Conservation (phyloP, 495 filamentous ascomycete species). For the Copromyces sp. region DNA sequence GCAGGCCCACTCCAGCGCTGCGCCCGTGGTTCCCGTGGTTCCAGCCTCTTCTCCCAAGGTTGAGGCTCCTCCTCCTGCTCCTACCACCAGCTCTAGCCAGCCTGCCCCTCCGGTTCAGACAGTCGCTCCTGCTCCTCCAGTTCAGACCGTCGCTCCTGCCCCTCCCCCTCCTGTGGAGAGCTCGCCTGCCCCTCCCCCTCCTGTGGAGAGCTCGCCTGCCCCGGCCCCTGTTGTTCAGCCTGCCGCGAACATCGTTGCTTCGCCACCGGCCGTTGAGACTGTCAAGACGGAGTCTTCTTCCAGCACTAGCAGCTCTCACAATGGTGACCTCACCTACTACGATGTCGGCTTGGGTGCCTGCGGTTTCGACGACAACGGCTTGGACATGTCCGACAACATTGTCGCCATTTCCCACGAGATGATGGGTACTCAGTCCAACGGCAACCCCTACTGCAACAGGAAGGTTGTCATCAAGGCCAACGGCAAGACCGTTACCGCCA, state of each 20-base stretch:
- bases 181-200: not conserved
- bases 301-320: conserved; percentile 12
- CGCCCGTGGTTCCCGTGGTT: not conserved
- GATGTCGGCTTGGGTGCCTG: conserved; percentile 34
- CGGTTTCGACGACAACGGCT: conserved; percentile 32
- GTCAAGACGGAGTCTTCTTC: not conserved
- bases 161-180: conserved; percentile 1
- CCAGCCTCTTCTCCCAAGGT: conserved; percentile 7
- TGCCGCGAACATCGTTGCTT: conserved; percentile 6
- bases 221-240: conserved; percentile 2
- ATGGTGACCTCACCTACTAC: conserved; percentile 40
- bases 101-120: conserved; percentile 2
- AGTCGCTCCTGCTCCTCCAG: conserved; percentile 1
- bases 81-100: conserved; percentile 2
- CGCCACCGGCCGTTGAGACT: conserved; percentile 9
- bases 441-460: conserved; percentile 56
- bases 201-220: not conserved
- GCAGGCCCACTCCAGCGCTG: conserved; percentile 3
- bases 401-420: conserved; percentile 32
- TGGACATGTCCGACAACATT: conserved; percentile 30
- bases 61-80: conserved; percentile 10
- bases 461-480: conserved; percentile 47
- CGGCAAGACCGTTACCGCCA: conserved; percentile 46
- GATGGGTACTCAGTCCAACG: conserved; percentile 37
- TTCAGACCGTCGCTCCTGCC: not conserved